Conservation (phyloP, 768 basidiomycete species). For the Podaxis carcinomalis region DNA sequence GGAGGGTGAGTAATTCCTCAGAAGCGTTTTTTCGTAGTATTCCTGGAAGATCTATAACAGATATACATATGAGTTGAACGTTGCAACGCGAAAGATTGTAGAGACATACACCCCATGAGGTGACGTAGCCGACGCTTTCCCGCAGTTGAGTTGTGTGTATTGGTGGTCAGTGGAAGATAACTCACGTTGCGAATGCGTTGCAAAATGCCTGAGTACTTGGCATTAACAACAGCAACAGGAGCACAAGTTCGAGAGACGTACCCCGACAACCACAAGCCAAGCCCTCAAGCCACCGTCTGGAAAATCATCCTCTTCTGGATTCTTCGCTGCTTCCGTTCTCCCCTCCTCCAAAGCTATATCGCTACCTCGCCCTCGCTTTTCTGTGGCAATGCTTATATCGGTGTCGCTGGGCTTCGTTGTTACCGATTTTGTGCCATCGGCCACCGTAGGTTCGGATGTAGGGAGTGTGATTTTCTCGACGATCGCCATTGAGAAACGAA, state of each 20-base stretch:
- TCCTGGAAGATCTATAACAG: slow-evolving; percentile 60
- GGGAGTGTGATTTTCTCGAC: not conserved
- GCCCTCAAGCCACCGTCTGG: slow-evolving; percentile 42
- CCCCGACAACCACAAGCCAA: slow-evolving; percentile 42
- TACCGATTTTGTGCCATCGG: not conserved
- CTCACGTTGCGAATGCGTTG: slow-evolving; percentile 44
- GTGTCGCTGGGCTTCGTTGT: not conserved
- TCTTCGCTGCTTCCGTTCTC: not conserved
- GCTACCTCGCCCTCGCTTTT: not conserved
- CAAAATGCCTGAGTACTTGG: slow-evolving; percentile 34
- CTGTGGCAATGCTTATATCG: not conserved
- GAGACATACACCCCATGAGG: slow-evolving; percentile 65
- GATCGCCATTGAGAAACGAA: not conserved
- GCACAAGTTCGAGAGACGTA: slow-evolving; percentile 17
- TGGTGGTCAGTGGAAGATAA: slow-evolving; percentile 14
- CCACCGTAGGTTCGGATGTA: not conserved
- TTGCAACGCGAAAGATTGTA: not conserved
- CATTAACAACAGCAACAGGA: not conserved
- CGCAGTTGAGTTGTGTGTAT: slow-evolving; percentile 9
- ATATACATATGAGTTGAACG: not conserved
- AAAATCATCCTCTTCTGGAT: slow-evolving; percentile 22
- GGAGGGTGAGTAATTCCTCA: slow-evolving; percentile 50
- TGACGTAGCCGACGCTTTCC: slow-evolving; percentile 60
- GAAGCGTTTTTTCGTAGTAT: slow-evolving; percentile 56
- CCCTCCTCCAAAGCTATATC: not conserved